phyloP scores from a whole-genome alignment of 2,329 filamentous ascomycete genomes.

The Alternaria sp. region DNA sequence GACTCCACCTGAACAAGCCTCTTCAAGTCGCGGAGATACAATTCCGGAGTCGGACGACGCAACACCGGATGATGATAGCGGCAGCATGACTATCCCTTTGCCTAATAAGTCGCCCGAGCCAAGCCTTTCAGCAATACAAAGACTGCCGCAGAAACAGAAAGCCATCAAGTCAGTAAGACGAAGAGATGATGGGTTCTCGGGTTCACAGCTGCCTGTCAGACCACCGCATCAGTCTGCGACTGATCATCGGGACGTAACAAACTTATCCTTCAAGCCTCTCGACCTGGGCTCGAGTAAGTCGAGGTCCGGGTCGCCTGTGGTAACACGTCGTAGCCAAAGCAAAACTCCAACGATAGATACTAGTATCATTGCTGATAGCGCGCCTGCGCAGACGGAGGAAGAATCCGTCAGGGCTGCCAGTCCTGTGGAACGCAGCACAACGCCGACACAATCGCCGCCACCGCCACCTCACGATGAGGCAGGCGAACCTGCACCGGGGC shows the following conservation, averaged over 20 bases:
- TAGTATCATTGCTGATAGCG: not conserved
- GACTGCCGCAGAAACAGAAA: not conserved
- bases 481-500: not conserved
- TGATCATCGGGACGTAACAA: not conserved
- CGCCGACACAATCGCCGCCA: not conserved
- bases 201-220: not conserved
- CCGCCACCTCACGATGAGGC: not conserved
- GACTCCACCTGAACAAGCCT: slow-evolving; percentile 14
- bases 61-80: not conserved
- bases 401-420: not conserved
- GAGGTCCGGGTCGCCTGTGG: not conserved
- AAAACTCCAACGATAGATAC: not conserved
- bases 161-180: slow-evolving; percentile 12
- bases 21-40: slow-evolving; percentile 6
- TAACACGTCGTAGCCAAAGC: not conserved
- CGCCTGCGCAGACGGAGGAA: not conserved
- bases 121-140: not conserved
- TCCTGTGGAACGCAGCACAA: not conserved
- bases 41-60: slow-evolving; percentile 3
- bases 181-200: not conserved
- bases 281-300: not conserved
- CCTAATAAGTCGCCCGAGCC: not conserved
- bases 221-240: not conserved
- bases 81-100: not conserved
- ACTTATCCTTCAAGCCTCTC: not conserved